Base-by-base conservation (phyloP, 208 protist genomes). In the Herpetomonas muscarum region DNA sequence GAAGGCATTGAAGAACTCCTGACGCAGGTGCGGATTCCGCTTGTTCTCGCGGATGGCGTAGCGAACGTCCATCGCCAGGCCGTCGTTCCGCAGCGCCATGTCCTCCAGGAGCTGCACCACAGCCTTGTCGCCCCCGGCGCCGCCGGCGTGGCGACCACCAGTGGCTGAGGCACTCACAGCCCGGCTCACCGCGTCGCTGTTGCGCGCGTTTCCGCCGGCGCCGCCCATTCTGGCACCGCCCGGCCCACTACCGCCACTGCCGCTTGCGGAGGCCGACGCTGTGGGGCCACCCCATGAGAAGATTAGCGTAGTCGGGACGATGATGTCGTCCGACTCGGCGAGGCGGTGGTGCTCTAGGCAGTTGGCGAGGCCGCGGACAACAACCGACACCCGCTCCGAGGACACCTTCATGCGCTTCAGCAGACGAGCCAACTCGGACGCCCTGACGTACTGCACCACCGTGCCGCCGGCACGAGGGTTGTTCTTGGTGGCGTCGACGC, bases 1-100 rank as follows among this genome's bases (percentile, higher is more conserved):
- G 47, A 94, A 79, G n/a, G 77, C 72, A 44, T 64, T 70, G 61
- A 84, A 58, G 73, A 96, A 96, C 61, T 93, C 85, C 21, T 85
- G 70, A n/a, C 76, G 69, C 46, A 93, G 63, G 22, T 66, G 45
- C 0, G 74, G 52, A 60, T 88, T 93, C 3, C 53, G 53, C 26
- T 53, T 55, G 75, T 93, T 92, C 53, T 82, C 67, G 34, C 77
- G 63, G 9, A 92, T 73, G 17, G 78, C 61, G 71, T 93, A 96
- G 48, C 77, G 71, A 45, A 93, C 55, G 46, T 96, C 90, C 67
- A 82, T 80, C 21, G 79, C 81, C 17, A 76, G 55, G 19, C 90
- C 90, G 56, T 96, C 90, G 57, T 92, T 61, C 30, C 51, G 62
- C 49, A 79, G 58, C 24, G 84, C 41, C 10, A 94, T 70, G 44